Base-by-base conservation (phyloP, 2,329 filamentous ascomycete species). In the Neofusicoccum cordaticola region DNA sequence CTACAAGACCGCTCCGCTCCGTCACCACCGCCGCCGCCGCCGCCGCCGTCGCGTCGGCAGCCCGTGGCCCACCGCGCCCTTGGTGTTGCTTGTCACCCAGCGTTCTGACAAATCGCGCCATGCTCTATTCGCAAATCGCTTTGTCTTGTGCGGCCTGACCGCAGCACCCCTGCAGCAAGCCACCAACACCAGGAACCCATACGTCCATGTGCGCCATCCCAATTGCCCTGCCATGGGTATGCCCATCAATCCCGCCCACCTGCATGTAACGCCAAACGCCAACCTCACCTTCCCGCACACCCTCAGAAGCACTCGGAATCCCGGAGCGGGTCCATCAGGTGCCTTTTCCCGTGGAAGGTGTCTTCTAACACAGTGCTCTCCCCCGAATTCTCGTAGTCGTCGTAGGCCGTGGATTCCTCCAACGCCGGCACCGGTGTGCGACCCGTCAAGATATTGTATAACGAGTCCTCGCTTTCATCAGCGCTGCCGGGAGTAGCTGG, bases 361-460 rank as follows among this genome's bases (percentile, higher is more conserved):
- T 64, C 58, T 11, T 62, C 56, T 44, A 53, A 48, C 58, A n/a
- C 63, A 41, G 22, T 50, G 13, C 64, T 62, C 11, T 75, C 68
- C 70, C 71, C 27, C 69, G 75, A 48, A 62, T 70, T 65, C 67
- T 70, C 56, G 67, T 69, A 50, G 70, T 73, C 66, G 11, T 63
- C 66, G 37, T 64, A 60, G 5, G 31, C 66, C 9, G 62, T 62
- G 27, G 63, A 66, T 11, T 71, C 67, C 19, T 67, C 64, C 22
- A 73, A 45, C 12, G 70, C 72, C 12, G 77, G 78, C 44, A 79
- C 68, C 1, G 79, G 77, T 51, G 76, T 82, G n/a, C 78, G 70
- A 0, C 81, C 81, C 1, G 80, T 81, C 12, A 83, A 69, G 5
- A 83, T 79, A 27, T 83, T 80, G 57, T 79, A 80, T 27, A 83